phyloP scores from a whole-genome alignment of 2,329 filamentous ascomycete genomes.

The Fusarium fracticaudum region DNA sequence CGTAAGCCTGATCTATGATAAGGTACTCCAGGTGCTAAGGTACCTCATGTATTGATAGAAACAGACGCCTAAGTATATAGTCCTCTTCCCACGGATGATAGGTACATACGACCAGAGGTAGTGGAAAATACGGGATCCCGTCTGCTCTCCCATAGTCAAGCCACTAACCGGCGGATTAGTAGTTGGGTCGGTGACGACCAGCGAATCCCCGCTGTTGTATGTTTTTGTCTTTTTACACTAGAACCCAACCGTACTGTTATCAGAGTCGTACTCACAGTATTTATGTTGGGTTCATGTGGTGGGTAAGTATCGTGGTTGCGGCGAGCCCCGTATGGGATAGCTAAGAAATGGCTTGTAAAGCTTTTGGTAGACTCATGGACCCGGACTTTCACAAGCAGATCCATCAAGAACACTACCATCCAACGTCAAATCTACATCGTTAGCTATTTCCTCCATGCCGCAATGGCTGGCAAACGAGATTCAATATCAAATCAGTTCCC shows the following conservation, averaged over 20 bases:
- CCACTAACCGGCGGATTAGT: slow-evolving; percentile 2
- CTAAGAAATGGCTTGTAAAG: background rate
- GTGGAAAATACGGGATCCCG: slow-evolving; percentile 8
- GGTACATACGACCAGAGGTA: slow-evolving; percentile 1
- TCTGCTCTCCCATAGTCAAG: background rate
- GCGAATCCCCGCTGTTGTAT: background rate
- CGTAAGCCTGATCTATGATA: no score
- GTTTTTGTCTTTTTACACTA: background rate
- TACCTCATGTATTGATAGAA: background rate
- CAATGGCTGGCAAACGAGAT: background rate
- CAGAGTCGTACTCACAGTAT: background rate
- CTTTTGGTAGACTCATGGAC: background rate
- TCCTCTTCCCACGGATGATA: accelerated
- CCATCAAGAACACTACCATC: background rate
- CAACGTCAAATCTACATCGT: background rate
- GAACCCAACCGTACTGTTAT: background rate
- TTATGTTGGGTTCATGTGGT: background rate
- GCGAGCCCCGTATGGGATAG: no score
- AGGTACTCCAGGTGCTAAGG: background rate
- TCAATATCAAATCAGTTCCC: background rate
- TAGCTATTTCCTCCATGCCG: background rate
- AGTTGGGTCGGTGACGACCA: slow-evolving; percentile 1
- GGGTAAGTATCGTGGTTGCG: background rate
- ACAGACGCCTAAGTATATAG: background rate
- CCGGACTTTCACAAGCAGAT: background rate